Evolutionary conservation across 257 asterid genomes (phyloP).

Genomic region (Osmanthus fragrans): DNA sequence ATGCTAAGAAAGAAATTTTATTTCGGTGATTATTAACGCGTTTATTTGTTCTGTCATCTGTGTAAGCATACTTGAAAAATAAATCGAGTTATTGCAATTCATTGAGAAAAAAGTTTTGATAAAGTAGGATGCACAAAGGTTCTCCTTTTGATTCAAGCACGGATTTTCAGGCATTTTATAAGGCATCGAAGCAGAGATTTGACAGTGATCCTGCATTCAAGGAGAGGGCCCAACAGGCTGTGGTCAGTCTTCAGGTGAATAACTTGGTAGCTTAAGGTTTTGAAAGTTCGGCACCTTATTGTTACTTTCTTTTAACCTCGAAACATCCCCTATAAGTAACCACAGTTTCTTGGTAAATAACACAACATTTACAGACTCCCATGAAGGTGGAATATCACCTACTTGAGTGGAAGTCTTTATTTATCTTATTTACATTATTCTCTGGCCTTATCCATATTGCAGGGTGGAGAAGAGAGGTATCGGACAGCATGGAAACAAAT

Average conservation of each 20-base stretch:
- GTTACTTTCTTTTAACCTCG: slow-evolving; percentile 10
- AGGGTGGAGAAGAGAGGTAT: slow-evolving; percentile 86
- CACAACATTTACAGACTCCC: not conserved
- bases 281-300: not conserved
- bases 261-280: slow-evolving; percentile 10
- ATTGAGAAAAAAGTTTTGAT: not conserved
- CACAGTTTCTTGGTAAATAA: slow-evolving; percentile 1
- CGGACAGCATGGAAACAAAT: slow-evolving; percentile 80
- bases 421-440: slow-evolving; percentile 13
- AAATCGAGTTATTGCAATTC: not conserved
- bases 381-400: slow-evolving; percentile 10
- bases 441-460: slow-evolving; percentile 17
- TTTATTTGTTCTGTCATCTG: not conserved
- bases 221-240: slow-evolving; percentile 88
- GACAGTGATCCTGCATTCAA: slow-evolving; percentile 75
- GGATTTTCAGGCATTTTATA: slow-evolving; percentile 68
- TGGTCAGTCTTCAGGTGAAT: slow-evolving; percentile 92
- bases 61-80: not conserved
- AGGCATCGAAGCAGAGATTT: slow-evolving; percentile 85
- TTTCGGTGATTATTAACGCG: not conserved
- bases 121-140: not conserved
- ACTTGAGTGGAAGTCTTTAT: slow-evolving; percentile 2
- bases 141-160: slow-evolving; percentile 14
- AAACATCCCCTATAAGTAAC: slow-evolving; percentile 12
- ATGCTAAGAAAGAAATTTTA: not conserved